phyloP scores from a whole-genome alignment of 1,284 basidiomycete genomes.

The Fomes fomentarius region DNA sequence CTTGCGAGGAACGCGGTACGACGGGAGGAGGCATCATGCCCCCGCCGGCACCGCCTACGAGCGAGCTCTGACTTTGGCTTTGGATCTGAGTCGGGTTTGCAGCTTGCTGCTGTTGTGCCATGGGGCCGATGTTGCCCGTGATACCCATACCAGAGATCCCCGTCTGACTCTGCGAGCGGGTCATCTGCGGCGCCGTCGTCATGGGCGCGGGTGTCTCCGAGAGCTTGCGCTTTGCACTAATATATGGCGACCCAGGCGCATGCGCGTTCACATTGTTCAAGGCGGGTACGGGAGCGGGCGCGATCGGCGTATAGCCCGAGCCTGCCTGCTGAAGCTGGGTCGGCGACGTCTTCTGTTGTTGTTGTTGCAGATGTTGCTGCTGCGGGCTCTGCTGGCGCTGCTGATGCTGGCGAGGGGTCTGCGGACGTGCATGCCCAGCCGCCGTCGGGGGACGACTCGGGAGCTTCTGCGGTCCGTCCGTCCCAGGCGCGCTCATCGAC shows the following conservation, averaged over 20 bases:
- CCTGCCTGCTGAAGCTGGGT: constrained; percentile 21
- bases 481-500: constrained; percentile 13
- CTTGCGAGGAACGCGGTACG: no score
- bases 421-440: constrained; percentile 17
- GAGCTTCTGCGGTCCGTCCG: constrained; percentile 18
- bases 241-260: constrained; percentile 27
- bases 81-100: background rate
- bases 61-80: background rate
- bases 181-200: constrained; percentile 14
- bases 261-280: constrained; percentile 4
- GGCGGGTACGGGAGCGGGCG: constrained; percentile 27
- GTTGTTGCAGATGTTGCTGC: constrained; percentile 25
- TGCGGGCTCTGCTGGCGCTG: constrained; percentile 15
- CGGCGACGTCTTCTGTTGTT: constrained; percentile 29
- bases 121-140: constrained; percentile 23
- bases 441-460: constrained; percentile 29
- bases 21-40: constrained; percentile 25
- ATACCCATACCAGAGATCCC: constrained; percentile 20
- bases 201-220: constrained; percentile 24
- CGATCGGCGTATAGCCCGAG: constrained; percentile 29
- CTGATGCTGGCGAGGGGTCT: constrained; percentile 18
- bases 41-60: constrained; percentile 21
- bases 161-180: constrained; percentile 17
- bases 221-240: constrained; percentile 29
- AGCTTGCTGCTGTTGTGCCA: background rate